Base-by-base conservation (phyloP, 352 stramenopile species). In the Phytophthora litchii region DNA sequence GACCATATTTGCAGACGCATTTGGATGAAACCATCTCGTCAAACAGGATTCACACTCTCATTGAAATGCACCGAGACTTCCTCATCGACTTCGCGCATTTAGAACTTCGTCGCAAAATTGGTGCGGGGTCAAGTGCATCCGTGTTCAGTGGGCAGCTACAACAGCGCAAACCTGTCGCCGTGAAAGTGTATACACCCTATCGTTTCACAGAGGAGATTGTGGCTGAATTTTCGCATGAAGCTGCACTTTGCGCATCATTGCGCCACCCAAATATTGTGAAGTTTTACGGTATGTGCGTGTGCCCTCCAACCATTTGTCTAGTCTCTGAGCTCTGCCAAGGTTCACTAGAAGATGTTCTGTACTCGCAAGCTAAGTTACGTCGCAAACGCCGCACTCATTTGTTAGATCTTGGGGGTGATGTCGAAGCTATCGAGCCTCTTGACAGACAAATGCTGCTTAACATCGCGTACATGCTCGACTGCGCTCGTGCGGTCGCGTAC, bases 41-140 rank as follows among this genome's bases (percentile, higher is more conserved):
- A 0, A 67, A 59, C 23, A 67, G 70, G 7, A 70, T 88, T 4
- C 80, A 89, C 17, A 20, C 63, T 11, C 71, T 89, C 49, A 87
- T 89, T 17, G 80, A 89, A 56, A 83, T 83, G 70, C 78, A 90
- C 56, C 68, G 69, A 37, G 80, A 88, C 29, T 84, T 80, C 52
- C 53, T 90, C 12, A 88, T 90, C 25, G 79, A 90, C 50, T 90
- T 90, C 52, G 78, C 80, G 0, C 69, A 88, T 58, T 44, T 89
- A 1, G 55, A 88, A 12, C 25, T 90, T 17, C 65, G 65, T n/a
- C 42, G 58, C 1, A 70, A 72, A 14, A 87, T 90, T 52, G 79
- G 80, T 21, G 59, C 57, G 0, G 80, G 80, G 3, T 70, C 70
- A 0, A 86, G 64, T 35, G 72, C 80, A 0, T 46, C 65, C 31